Evolutionary conservation across 2,329 filamentous ascomycete species (phyloP), one percentile per base, ranked within the genome.

Genomic region (Nannizziopsis barbatae): DNA sequence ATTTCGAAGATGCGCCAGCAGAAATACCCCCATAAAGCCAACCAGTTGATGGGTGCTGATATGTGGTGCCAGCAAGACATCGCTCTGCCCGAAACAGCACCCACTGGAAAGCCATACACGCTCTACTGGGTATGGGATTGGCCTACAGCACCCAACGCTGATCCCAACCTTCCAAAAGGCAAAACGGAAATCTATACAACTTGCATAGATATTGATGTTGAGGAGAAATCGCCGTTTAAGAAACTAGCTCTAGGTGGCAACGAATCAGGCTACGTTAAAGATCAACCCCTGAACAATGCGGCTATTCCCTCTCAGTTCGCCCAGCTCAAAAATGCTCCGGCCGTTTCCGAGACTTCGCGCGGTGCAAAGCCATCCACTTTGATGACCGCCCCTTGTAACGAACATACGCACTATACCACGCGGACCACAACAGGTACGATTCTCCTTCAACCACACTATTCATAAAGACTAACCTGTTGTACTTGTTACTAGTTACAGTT

Each of bases 111-210:
- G 27, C 74, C 75, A 22, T 86, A 89, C 63, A 90, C 87, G 2
- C 68, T 95, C 45, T 94, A 95, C 72, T 96, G 90, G 90, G 83
- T 95, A 40, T 96, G 92, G 92, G 84, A 94, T 65, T 98, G 88
- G 86, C 82, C 83, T 2, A 81, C 78, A 11, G 71, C 55, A n/a
- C 59, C 66, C 9, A 57, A 59, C 33, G 61, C 53, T 14, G 61
- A 68, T 51, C 56, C 63, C 12, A 58, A 53, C 7, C 55, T 66
- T 17, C 64, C 65, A n/a, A 54, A 66, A 5, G 69, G 69, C 36
- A 71, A 71, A 55, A 54, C 61, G 40, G 70, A 73, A 55, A 60
- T 71, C 33, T 73, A 73, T 51, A 73, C 71, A 1, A 71, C 69
- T 11, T 74, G 71, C 53, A 71, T 74, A 57, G 71, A 73, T 52